Evolutionary conservation across 2,329 filamentous ascomycete species (phyloP), one percentile per base, ranked within the genome.

Genomic region (Penicillium sp.): DNA sequence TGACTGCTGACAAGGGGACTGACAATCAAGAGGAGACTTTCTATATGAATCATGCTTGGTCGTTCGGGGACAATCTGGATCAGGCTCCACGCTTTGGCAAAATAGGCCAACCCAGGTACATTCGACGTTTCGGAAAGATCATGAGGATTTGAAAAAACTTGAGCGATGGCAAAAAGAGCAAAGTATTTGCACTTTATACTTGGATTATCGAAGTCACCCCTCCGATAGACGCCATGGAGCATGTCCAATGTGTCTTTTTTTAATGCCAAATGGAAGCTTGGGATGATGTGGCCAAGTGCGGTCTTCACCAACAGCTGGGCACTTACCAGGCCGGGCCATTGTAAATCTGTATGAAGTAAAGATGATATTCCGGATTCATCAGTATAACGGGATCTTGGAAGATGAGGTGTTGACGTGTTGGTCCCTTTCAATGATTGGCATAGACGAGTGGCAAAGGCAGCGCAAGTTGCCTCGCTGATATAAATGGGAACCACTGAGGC

Each of bases 21-120:
- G 56, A 76, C 74, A 56, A 77, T 58, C 4, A 75, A 56, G 0
- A 76, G 65, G 4, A 79, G 57, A 3, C 70, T 72, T 48, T 79
- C 77, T 1, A 79, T 70, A 21, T 78, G 73, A 49, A 72, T 69
- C 55, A 79, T 63, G 1, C 70, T 74, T 0, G 77, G 76, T 19
- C 77, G 69, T 40, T 79, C 77, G 7, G 73, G 74, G 0, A 73
- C 55, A 19, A 78, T 73, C 2, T 71, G 73, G 2, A 78, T 64
- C 10, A 77, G 45, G 3, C 62, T 67, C 51, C 78, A 71, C 0
- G 77, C 71, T 7, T 67, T 65, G 0, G 72, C 67, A 60, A 75
- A 79, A 37, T 77, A 79, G 0, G 66, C 64, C 13, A 72, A 73
- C 0, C 77, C 77, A 1, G 77, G 77, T 0, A 79, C 71, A 37